Evolutionary conservation across 352 stramenopile species (phyloP), one percentile per base, ranked within the genome.

Genomic region (Globisporangium spiculum): DNA sequence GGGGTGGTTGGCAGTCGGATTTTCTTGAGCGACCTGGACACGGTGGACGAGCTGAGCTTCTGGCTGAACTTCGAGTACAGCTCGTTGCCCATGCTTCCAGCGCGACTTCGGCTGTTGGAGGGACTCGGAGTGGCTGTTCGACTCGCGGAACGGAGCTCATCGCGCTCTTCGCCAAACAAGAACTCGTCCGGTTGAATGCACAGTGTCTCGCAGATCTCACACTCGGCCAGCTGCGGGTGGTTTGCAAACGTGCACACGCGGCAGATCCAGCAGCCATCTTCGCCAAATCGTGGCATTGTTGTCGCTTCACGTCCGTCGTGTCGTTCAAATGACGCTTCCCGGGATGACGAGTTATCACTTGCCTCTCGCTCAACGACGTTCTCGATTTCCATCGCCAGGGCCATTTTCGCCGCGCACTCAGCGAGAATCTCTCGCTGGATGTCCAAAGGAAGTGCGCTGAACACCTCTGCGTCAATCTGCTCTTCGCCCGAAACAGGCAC

Each of bases 241-340:
- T 96, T 96, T 4, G 77, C 73, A 63, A 94, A 96, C 34, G 88
- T 93, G 58, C 88, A 96, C 67, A 90, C 84, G 55, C 76, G 76
- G 56, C 88, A 96, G 16, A 61, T 74, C 88, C 88, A 96, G 22
- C 66, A 66, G 52, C 32, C 41, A 22, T 55, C 48, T 8, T 22
- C 44, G 6, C 1, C 32, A 0, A 54, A 16, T 22, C 18, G 56
- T 1, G 32, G 4, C 38, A 34, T 16, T 18, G 12, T 46, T 9
- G 32, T 36, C 6, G 44, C 18, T 52, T 52, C 41, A 3, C 30
- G 10, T 34, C 67, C 38, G 12, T 36, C 32, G 41, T 36, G 12
- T 1, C n/a, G 26, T 16, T 34, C 44, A 32, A 63, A 65, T 22
- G 60, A 63, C 6, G 67, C 32, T 16, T 52, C 60, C 46, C 38